These are phyloP conservation scores for Podochytrium sp. DNA, from an alignment of 192 early-diverging fungal species.

Conservation along the genomic window DNA sequence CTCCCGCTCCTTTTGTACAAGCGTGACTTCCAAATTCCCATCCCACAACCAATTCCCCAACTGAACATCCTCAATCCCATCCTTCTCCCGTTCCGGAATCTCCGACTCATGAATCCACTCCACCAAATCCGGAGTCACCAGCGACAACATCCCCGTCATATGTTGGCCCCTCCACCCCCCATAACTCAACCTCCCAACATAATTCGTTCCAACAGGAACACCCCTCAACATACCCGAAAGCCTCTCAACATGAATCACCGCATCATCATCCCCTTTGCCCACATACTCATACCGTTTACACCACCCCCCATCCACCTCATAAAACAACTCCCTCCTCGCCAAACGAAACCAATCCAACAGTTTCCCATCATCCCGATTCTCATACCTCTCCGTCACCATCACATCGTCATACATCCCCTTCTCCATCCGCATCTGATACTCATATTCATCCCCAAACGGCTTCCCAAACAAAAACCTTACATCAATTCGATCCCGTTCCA, in stretches of 20 bases:
- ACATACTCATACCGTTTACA: conserved; percentile 6
- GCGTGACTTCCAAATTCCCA: background rate
- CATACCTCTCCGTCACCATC: background rate
- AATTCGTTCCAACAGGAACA: background rate
- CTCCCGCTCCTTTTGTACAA: background rate
- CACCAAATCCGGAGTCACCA: conserved; percentile 2
- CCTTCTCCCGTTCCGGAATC: background rate
- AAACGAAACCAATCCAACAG: conserved; percentile 9
- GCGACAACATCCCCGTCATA: conserved; percentile 3
- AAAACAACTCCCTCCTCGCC: background rate
- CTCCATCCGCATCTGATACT: background rate
- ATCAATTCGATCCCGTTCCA: background rate
- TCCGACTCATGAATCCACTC: conserved; percentile 1
- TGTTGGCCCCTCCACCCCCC: background rate
- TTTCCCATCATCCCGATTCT: conserved; percentile 17
- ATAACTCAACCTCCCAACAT: background rate
- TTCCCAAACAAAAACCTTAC: background rate
- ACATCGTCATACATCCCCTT: background rate
- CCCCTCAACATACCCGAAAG: background rate
- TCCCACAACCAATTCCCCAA: conserved; percentile 3
- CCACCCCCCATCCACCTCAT: background rate
- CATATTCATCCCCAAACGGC: background rate
- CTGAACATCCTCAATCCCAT: conserved; percentile 4
- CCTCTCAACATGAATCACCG: conserved; percentile 5
- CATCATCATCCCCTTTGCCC: conserved; percentile 19